Evolutionary conservation across 306 rosid species (phyloP), one percentile per base, ranked within the genome.

Genomic region (Glycine soja): DNA sequence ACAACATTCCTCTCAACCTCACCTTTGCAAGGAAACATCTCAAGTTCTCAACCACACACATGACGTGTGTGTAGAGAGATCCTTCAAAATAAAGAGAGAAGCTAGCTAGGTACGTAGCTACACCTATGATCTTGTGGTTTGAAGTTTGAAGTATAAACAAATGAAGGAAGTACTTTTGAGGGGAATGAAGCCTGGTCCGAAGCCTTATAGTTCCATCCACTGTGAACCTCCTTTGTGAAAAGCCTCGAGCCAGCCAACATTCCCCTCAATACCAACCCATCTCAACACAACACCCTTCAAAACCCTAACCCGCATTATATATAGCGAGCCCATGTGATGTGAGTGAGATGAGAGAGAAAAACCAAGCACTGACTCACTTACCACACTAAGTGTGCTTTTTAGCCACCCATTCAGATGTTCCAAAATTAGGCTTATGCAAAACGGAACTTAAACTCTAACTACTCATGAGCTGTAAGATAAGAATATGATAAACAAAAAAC

Each of bases 181-280:
- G 88, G 97, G 94, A 92, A 92, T 92, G 97, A 92, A 92, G 94
- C 94, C 94, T 92, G 97, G 94, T 90, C 97, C 97, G 94, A 92
- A 88, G 92, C 90, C 85, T 85, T 82, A 42, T 48, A 61, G 78
- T 77, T 81, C 88, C 69, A 62, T n/a, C 6, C 7, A 58, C 1
- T 65, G 47, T 70, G 80, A 86, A 82, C 70, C 57, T 52, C 30
- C 30, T 50, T 15, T 7, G 76, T 52, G 58, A 80, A 82, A 87
- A 88, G 94, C 91, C 90, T 92, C 97, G 94, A 92, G 94, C 97
- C 94, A 92, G 94, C 92, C 97, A 90, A 90, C 97, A 90, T 92
- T 92, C 97, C 94, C 92, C 91, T 83, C 97, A 92, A 92, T 81
- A 75, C 58, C 18, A 53, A 54, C 73, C 38, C 45, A 42, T 59